Evolutionary conservation across 1,139 yeast genomes (phyloP).

Genomic region (Spencermartinsiella ligniputridi): DNA sequence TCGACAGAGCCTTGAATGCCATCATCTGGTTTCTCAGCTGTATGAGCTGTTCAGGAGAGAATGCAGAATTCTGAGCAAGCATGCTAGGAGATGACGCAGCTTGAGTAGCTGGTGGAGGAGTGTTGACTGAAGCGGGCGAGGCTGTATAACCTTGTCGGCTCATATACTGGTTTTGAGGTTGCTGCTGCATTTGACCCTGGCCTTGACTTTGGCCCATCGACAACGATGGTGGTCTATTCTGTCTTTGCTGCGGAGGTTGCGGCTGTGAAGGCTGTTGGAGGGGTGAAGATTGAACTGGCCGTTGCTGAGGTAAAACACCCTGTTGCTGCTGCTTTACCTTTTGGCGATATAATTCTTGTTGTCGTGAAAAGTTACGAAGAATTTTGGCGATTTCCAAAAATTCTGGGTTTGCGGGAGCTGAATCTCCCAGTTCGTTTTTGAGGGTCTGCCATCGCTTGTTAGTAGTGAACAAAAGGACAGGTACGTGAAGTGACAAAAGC

Average conservation of each 20-base stretch:
- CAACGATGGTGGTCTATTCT: slow-evolving; percentile 2
- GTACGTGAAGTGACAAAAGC: too few species aligned
- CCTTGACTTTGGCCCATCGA: slow-evolving; percentile 9
- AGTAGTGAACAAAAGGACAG: not conserved
- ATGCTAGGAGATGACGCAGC: slow-evolving; percentile 4
- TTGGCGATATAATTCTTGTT: slow-evolving; percentile 33
- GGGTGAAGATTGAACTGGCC: slow-evolving; percentile 24
- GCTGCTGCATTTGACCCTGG: slow-evolving; percentile 5
- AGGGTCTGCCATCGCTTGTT: slow-evolving; percentile 40
- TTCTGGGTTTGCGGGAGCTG: slow-evolving; percentile 36
- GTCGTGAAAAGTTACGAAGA: slow-evolving; percentile 29
- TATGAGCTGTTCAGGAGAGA: slow-evolving; percentile 43
- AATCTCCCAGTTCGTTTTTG: slow-evolving; percentile 31
- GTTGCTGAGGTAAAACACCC: slow-evolving; percentile 24
- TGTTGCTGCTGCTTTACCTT: slow-evolving; percentile 49
- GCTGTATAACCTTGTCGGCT: slow-evolving; percentile 32
- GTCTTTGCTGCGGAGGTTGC: slow-evolving; percentile 17
- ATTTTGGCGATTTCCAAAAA: slow-evolving; percentile 30
- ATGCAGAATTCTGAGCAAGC: slow-evolving; percentile 18
- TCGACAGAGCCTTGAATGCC: slow-evolving; percentile 68
- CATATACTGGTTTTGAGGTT: slow-evolving; percentile 7
- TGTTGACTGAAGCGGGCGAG: slow-evolving; percentile 8
- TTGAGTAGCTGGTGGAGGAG: slow-evolving; percentile 3
- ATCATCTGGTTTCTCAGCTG: slow-evolving; percentile 63
- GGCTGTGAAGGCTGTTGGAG: slow-evolving; percentile 21